Base-by-base conservation (phyloP, 805 yeast genomes). In the Wickerhamiella australiensis region DNA sequence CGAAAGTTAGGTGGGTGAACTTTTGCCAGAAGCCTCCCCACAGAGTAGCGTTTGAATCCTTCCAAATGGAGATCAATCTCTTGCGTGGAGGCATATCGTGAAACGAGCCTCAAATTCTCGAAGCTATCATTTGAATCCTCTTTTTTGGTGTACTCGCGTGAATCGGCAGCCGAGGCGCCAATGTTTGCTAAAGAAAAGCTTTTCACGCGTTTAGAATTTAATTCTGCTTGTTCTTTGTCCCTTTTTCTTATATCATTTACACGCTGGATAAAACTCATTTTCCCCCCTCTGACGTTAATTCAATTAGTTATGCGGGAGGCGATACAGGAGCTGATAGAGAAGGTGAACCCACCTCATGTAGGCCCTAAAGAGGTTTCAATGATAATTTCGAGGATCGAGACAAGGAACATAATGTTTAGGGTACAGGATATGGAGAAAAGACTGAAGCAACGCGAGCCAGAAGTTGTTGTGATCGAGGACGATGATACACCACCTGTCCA, bases 1-100 rank as follows among this genome's bases (percentile, higher is more conserved):
- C 65, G 61, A 59, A 75, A 87, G 18, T 75, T 68, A 0, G 95
- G 92, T 1, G 92, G 81, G 25, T 62, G 55, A 1, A 87, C 78
- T 54, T 79, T 78, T 1, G 85, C 81, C 56, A 77, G 71, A 2
- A 82, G 61, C 55, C 79, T 77, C 8, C 74, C 73, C 2, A 85
- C 61, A 37, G 82, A 67, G 42, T 84, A 63, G 0, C 80, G 61
- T 55, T 79, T 78, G 52, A 75, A 73, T 13, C 74, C 75, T 12
- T 62, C 54, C 6, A 85, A 56, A 2, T 73, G 57, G 3, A 53
- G 40, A 1, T 64, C 60, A 3, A 84, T 52, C 0, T 57, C 59
- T 0, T 56, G 60, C 7, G 54, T 40, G 0, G 70, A 61, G 1
- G 81, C 57, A 56, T 78, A 81, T 3, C 49, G 17, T 18, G 31